Percentiles rank a stretch among this genome's conserved stretches.
phyloP scores from a whole-genome alignment of 1,139 yeast genomes.

The Arxiozyma bovina region DNA sequence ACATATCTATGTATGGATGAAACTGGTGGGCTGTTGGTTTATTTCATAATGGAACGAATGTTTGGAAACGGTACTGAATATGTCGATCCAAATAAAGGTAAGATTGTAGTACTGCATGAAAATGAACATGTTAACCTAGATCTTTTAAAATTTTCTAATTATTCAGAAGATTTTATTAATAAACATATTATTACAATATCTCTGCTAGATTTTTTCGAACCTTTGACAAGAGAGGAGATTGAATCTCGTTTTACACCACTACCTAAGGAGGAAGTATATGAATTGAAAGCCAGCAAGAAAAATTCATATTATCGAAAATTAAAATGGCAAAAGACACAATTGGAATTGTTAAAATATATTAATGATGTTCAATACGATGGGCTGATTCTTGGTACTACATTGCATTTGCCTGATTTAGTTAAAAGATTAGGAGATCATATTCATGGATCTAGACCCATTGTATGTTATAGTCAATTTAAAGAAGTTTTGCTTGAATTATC shows the following conservation, averaged over 20 bases:
- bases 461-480: constrained; percentile 70
- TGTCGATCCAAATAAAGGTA: constrained; percentile 36
- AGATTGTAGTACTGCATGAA: constrained; percentile 72
- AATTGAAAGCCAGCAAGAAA: constrained; percentile 50
- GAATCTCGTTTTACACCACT: constrained; percentile 39
- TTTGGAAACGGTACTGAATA: constrained; percentile 40
- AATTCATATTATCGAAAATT: constrained; percentile 61
- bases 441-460: constrained; percentile 85
- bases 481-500: constrained; percentile 69
- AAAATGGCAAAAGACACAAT: constrained; percentile 33
- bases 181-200: constrained; percentile 60
- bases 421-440: constrained; percentile 54
- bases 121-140: constrained; percentile 85
- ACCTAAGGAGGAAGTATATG: constrained; percentile 44
- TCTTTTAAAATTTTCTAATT: constrained; percentile 58
- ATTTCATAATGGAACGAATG: constrained; percentile 86
- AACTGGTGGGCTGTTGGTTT: constrained; percentile 76
- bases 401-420: constrained; percentile 58
- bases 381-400: constrained; percentile 60
- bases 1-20: constrained; percentile 82
- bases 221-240: constrained; percentile 46
- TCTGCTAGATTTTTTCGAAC: constrained; percentile 74
- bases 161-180: constrained; percentile 43
- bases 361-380: constrained; percentile 62
- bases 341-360: constrained; percentile 48